Base-by-base conservation (phyloP, 2,329 filamentous ascomycete species). In the Dothiorella sarmentorum region DNA sequence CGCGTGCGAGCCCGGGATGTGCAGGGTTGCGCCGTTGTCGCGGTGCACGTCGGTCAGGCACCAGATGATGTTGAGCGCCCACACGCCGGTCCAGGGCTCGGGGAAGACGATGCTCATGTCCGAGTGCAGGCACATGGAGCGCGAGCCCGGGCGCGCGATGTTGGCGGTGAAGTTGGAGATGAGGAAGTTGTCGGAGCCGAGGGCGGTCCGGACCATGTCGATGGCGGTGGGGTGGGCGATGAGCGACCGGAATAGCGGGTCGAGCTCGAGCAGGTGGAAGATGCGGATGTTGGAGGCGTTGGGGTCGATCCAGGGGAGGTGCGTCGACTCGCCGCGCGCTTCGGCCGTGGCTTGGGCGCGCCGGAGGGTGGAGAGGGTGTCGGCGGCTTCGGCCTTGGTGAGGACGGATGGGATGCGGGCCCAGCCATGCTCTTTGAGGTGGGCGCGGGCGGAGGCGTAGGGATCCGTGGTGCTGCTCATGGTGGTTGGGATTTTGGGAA, bases 131-230 rank as follows among this genome's bases (percentile, higher is more conserved):
- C 63, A 66, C 71, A 51, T 51, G 47, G n/a, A 20, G 18, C 15
- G 71, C 13, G 66, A 64, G 0, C 71, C 71, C 0, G 71, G 71
- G 0, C 69, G 65, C 10, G 69, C 70, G 43, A 73, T 72, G 58
- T 73, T 73, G 44, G 69, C 68, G 4, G 69, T 72, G 61, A 74
- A 73, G 61, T 73, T 73, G 18, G 63, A 67, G 56, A 73, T 67
- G 9, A 72, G 60, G 63, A 71, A 69, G 9, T 64, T 62, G 4
- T 68, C 64, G 3, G n/a, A n/a, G n/a, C 68, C 69, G 0, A 73
- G 64, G 2, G 70, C 62, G 0, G 62, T 63, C 51, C 67, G 62
- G 20, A 70, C 67, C 65, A 70, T 65, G 20, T 65, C 61, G 10
- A 70, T 51, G 17, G 63, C 66, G 1, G 63, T 66, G 3, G 69